Evolutionary conservation across 2,329 filamentous ascomycete species (phyloP).

Genomic region (Penicillium decumbens): DNA sequence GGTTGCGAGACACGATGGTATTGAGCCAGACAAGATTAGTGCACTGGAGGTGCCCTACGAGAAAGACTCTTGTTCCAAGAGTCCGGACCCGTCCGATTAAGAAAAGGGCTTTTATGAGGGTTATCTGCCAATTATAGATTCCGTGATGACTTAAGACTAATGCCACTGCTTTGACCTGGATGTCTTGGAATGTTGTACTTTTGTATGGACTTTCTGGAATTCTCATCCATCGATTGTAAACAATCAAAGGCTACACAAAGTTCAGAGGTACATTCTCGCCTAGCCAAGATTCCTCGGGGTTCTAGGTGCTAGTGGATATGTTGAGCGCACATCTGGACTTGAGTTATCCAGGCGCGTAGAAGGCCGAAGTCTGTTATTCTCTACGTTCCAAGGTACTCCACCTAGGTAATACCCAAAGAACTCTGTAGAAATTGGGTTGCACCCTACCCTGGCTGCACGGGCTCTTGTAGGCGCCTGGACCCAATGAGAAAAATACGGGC

Average conservation of each 20-base stretch:
- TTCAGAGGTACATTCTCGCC: too few species aligned
- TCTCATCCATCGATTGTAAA: not conserved
- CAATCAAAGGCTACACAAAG: not conserved
- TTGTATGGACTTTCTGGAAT: not conserved
- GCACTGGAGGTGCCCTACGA: constrained; percentile 9
- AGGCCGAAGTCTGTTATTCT: too few species aligned
- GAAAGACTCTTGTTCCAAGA: not conserved
- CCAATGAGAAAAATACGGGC: too few species aligned
- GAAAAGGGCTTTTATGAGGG: not conserved
- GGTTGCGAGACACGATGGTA: constrained; percentile 12
- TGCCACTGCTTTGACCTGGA: not conserved
- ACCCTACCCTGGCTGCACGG: too few species aligned
- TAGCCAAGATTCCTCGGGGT: too few species aligned
- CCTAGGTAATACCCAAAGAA: too few species aligned
- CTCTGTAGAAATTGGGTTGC: too few species aligned
- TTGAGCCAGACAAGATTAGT: constrained; percentile 6
- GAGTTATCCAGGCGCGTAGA: too few species aligned
- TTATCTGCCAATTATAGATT: not conserved
- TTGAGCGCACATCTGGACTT: too few species aligned
- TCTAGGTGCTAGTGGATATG: too few species aligned
- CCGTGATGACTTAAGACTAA: not conserved
- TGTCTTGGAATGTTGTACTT: not conserved
- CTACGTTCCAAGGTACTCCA: too few species aligned
- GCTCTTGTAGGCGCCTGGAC: too few species aligned
- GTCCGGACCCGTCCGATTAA: not conserved